Base-by-base conservation (phyloP, 768 basidiomycete genomes). In the Mycena metata region DNA sequence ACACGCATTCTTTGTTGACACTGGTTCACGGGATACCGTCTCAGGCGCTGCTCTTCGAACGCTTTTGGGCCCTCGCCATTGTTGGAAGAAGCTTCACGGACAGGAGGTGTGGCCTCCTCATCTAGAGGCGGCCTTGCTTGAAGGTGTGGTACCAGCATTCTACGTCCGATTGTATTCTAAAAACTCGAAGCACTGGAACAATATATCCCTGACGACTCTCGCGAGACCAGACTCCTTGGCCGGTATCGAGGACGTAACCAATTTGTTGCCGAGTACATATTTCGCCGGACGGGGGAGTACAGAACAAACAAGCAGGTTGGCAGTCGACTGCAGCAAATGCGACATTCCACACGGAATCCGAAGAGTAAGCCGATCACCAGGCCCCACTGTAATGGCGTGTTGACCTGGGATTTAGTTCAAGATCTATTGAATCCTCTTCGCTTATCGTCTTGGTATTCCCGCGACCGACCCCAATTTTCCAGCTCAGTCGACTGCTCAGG, bases 91-190 rank as follows among this genome's bases (percentile, higher is more conserved):
- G 1, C 77, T 90, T 33, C 86, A 86, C 75, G 91, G 89, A 54
- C 91, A 93, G 74, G 84, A 90, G 11, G 91, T 93, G n/a, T 93
- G 92, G 92, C 92, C 92, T 55, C 90, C 89, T 16, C 86, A 90
- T 72, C 87, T 94, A 57, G 92, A 94, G 81, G 91, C 89, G 26
- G 90, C 90, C 41, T 82, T 93, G 73, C 85, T 94, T 47, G 89
- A 92, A 84, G 92, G 92, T 91, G 69, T 39, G 79, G 54, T 19
- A 4, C 2, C 11, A 10, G 10, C 10, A 11, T 10, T 23, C 21
- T 5, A 10, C 7, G 17, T 30, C 21, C 3, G 7, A 4, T 16
- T 2, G 3, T 10, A 12, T n/a, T n/a, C 26, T 24, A n/a, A 46
- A 10, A 68, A 71, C 62, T 60, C 67, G 35, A 57, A 93, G 91